phyloP scores from a whole-genome alignment of 768 basidiomycete species.

The Lentinula detonsa region DNA sequence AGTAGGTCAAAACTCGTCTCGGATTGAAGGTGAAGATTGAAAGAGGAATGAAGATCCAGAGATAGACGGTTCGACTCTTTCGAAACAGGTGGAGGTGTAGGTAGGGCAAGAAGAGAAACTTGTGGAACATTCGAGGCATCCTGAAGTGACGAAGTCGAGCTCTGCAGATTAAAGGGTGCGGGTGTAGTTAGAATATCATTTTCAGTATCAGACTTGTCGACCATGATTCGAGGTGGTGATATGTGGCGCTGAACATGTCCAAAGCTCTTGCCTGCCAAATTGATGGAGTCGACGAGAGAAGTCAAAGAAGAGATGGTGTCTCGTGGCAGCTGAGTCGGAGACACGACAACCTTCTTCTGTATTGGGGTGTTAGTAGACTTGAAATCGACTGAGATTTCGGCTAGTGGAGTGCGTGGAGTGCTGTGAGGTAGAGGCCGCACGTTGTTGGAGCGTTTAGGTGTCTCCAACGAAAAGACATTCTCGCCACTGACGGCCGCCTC shows the following conservation, averaged over 20 bases:
- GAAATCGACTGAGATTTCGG: background rate
- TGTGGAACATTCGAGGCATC: background rate
- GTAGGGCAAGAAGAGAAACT: constrained; percentile 19
- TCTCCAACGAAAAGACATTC: constrained; percentile 20
- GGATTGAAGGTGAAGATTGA: constrained; percentile 39
- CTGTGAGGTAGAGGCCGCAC: background rate
- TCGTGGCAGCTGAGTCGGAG: constrained; percentile 12
- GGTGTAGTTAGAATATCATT: background rate
- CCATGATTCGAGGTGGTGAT: background rate
- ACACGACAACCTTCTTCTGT: constrained; percentile 16
- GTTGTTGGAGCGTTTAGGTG: constrained; percentile 1
- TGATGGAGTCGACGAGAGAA: constrained; percentile 16
- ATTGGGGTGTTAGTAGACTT: background rate
- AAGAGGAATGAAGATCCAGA: constrained; percentile 41
- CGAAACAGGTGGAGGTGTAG: constrained; percentile 9
- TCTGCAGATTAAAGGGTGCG: constrained; percentile 9
- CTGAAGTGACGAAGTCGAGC: constrained; percentile 11
- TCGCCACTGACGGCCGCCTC: constrained; percentile 26
- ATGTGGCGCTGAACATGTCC: background rate
- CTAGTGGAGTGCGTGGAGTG: constrained; percentile 5
- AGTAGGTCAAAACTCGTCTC: constrained; percentile 47
- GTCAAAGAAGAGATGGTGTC: constrained; percentile 1
- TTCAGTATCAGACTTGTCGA: background rate
- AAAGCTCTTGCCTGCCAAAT: constrained; percentile 15
- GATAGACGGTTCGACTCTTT: constrained; percentile 31